A percentile compares a stretch with the other conserved stretches of the same genome.
These are phyloP conservation scores for Russula emetica DNA, from an alignment of 768 basidiomycete genomes.

Conservation along the genomic window DNA sequence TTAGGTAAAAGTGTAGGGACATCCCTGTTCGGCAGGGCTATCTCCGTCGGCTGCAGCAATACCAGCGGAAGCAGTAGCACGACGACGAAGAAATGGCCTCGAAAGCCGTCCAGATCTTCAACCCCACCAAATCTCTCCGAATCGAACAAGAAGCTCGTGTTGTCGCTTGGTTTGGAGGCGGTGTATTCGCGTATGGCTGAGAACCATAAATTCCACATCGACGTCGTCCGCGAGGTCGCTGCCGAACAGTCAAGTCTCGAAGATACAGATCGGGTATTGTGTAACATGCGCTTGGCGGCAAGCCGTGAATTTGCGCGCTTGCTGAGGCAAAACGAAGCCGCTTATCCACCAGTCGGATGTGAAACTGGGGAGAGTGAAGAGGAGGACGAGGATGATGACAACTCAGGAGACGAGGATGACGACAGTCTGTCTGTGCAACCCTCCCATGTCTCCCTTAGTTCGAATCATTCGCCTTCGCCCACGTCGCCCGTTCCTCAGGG, in stretches of 20 bases:
- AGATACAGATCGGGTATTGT: conserved; percentile 39
- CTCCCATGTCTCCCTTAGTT: not conserved
- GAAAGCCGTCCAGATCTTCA: conserved; percentile 2
- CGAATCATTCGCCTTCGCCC: not conserved
- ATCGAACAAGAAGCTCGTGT: conserved; percentile 26
- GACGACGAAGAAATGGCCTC: conserved; percentile 5
- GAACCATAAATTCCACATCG: conserved; percentile 43
- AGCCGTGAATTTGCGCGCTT: conserved; percentile 30
- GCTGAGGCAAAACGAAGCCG: not conserved
- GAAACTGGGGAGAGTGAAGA: conserved; percentile 22
- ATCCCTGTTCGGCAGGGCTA: conserved; percentile 1
- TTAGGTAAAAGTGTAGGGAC: conserved; percentile 2
- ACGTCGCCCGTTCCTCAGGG: not conserved
- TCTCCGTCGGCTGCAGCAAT: conserved; percentile 10
- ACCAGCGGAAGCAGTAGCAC: conserved; percentile 8
- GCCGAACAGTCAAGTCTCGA: conserved; percentile 35
- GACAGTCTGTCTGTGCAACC: not conserved
- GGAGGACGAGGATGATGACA: conserved; percentile 15
- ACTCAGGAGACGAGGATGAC: conserved; percentile 13
- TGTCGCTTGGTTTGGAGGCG: conserved; percentile 34
- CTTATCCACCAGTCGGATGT: not conserved
- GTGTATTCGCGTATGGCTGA: conserved; percentile 41
- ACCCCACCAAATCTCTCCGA: conserved; percentile 26
- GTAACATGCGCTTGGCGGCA: conserved; percentile 39
- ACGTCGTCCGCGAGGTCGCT: conserved; percentile 42